A percentile compares a stretch with the other conserved stretches of the same genome.
phyloP scores from a whole-genome alignment of 805 yeast species.

The Monosporozyma solicola region DNA sequence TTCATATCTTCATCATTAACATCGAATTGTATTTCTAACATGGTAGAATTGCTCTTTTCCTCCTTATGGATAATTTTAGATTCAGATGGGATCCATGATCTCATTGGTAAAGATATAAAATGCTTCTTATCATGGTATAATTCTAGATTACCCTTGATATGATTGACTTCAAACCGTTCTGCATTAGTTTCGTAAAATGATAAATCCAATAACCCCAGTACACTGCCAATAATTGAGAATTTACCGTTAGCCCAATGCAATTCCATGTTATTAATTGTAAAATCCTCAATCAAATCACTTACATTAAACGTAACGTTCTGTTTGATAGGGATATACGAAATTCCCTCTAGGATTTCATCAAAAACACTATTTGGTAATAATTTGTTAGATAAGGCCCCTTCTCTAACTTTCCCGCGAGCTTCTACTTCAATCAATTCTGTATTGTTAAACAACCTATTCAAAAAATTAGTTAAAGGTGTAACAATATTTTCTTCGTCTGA shows the following conservation, averaged over 20 bases:
- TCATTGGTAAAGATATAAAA: conserved; percentile 38
- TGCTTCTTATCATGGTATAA: conserved; percentile 32
- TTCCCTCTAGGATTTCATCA: neutral
- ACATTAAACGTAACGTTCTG: conserved; percentile 19
- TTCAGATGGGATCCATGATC: conserved; percentile 38
- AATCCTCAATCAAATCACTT: conserved; percentile 27
- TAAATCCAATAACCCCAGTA: conserved; percentile 26
- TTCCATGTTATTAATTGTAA: conserved; percentile 31
- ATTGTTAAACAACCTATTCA: conserved; percentile 18
- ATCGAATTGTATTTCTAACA: conserved; percentile 32
- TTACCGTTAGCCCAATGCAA: conserved; percentile 28
- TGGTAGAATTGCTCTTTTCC: conserved; percentile 13
- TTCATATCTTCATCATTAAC: conserved; percentile 36
- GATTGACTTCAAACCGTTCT: conserved; percentile 25
- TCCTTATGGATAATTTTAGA: conserved; percentile 28
- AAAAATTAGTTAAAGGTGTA: conserved; percentile 25
- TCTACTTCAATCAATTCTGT: conserved; percentile 13
- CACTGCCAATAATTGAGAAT: conserved; percentile 30
- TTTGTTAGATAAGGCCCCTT: neutral
- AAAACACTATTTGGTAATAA: neutral
- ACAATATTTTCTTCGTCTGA: conserved; percentile 26
- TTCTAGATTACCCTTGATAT: conserved; percentile 36
- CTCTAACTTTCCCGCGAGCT: conserved; percentile 11
- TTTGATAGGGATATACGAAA: conserved; percentile 14
- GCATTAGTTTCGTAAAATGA: conserved; percentile 25